Percentiles rank a stretch among this genome's conserved stretches.
Evolutionary conservation across 2,329 filamentous ascomycete genomes (phyloP).

Genomic region (Cordyceps militaris): DNA sequence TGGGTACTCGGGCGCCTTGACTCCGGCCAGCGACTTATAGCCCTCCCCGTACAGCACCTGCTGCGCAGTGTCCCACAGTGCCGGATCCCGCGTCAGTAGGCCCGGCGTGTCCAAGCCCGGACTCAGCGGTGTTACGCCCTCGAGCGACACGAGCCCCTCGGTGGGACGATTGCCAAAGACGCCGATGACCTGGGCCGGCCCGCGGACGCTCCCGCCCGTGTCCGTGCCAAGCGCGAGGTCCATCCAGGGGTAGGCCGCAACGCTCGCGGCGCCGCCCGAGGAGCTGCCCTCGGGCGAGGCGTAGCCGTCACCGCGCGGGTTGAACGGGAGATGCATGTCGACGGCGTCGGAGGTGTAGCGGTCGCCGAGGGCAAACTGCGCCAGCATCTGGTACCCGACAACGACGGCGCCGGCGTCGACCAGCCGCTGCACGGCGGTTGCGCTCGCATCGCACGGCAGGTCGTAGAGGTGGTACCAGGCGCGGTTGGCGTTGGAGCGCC

Average conservation of each 20-base stretch:
- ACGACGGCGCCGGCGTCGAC: conserved; percentile 48
- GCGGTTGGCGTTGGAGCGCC: conserved; percentile 44
- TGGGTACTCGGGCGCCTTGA: not conserved
- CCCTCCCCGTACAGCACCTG: conserved; percentile 2
- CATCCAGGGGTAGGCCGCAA: conserved; percentile 21
- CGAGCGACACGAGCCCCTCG: conserved; percentile 9
- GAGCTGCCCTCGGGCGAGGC: conserved; percentile 17
- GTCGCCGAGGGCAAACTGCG: conserved; percentile 33
- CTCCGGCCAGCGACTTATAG: not conserved
- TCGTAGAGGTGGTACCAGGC: conserved; percentile 48
- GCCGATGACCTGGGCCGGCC: conserved; percentile 13
- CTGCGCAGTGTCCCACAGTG: conserved; percentile 9
- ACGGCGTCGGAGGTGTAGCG: conserved; percentile 37
- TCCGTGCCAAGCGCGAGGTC: conserved; percentile 19
- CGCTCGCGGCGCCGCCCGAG: conserved; percentile 17
- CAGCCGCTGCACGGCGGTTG: conserved; percentile 43
- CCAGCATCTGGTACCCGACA: conserved; percentile 35
- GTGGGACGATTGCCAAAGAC: conserved; percentile 16
- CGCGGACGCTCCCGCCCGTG: conserved; percentile 18
- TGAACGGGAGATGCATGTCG: conserved; percentile 19
- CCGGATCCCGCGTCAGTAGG: conserved; percentile 12
- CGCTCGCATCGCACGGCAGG: conserved; percentile 35
- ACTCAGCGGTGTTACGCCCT: conserved; percentile 13
- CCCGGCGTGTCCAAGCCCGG: conserved; percentile 15
- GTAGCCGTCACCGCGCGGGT: conserved; percentile 22